Evolutionary conservation across 306 rosid genomes (phyloP), one percentile per base, ranked within the genome.

Genomic region (Quillaja saponaria): DNA sequence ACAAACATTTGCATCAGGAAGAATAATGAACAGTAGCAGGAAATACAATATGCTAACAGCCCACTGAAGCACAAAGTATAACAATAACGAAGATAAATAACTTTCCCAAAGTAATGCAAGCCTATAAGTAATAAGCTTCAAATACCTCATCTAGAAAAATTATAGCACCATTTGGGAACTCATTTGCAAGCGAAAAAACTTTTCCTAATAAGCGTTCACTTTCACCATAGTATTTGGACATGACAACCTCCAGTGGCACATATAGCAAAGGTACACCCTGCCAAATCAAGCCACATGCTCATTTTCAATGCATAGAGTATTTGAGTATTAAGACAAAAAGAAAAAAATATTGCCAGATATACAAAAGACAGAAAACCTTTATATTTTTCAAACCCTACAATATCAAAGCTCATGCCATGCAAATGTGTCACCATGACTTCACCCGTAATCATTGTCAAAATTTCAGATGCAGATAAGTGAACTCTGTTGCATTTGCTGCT

Each of bases 181-280:
- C 71, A 40, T 88, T 82, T 7, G 96, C 95, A 57, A 91, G 87
- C 1, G 96, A 82, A 69, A 91, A 91, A 57, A 91, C 87, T 68
- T 79, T 77, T 16, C 96, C 96, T 19, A 91, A 69, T 42, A 88
- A 80, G 45, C 87, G 79, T 72, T 88, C 97, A 55, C 97, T 91
- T 84, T 91, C 95, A 79, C 96, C 96, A 1, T 84, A 86, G 72
- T 76, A 88, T 67, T 91, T 91, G 20, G 97, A 88, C 86, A 91
- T 54, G 63, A 91, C 68, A 38, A 76, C 82, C 82, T 91, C 97
- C 54, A 91, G 90, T 45, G 97, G 96, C 64, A 91, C 91, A 38
- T 91, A 91, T 20, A 91, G 61, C 81, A 91, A 74, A 8, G 96
- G 96, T 60, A 85, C 76, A 17, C 88, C 97, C 97, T 88, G 91